These are phyloP conservation scores for Leishmania martiniquensis DNA, from an alignment of 208 protist species.

Conservation along the genomic window DNA sequence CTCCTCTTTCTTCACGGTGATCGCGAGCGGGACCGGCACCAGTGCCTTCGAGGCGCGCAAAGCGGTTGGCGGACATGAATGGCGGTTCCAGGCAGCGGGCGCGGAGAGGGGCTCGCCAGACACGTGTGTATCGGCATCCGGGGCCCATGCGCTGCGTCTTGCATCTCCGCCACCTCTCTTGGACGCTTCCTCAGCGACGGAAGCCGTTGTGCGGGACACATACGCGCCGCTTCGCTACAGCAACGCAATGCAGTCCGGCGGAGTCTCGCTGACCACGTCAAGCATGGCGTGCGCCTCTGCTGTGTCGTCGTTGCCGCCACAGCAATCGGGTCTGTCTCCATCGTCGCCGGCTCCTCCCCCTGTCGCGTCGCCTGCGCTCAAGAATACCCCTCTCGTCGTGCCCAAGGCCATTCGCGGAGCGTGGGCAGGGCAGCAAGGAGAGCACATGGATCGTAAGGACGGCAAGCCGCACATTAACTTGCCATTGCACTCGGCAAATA, in stretches of 20 bases:
- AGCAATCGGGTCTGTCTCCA: neutral
- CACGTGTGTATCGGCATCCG: neutral
- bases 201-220: conserved; percentile 10
- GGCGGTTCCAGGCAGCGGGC: neutral
- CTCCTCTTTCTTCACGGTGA: neutral
- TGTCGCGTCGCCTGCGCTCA: neutral
- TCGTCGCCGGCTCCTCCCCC: neutral
- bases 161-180: neutral
- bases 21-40: neutral
- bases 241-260: conserved; percentile 7
- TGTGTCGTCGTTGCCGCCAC: neutral
- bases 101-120: neutral
- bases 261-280: neutral
- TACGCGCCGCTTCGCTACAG: conserved; percentile 41
- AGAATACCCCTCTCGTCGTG: conserved; percentile 10
- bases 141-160: neutral
- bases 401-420: conserved; percentile 44
- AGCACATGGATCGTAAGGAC: conserved; percentile 32
- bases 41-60: neutral
- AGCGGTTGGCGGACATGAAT: neutral
- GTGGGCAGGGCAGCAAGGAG: conserved; percentile 30
- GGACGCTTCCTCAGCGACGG: neutral
- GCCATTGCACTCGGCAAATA: neutral
- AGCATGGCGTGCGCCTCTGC: neutral
- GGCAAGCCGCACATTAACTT: conserved; percentile 34